A percentile compares a stretch with the other conserved stretches of the same genome.
Conservation (phyloP, 192 early-diverging fungal genomes). For the Rhizophagus prolifer region DNA sequence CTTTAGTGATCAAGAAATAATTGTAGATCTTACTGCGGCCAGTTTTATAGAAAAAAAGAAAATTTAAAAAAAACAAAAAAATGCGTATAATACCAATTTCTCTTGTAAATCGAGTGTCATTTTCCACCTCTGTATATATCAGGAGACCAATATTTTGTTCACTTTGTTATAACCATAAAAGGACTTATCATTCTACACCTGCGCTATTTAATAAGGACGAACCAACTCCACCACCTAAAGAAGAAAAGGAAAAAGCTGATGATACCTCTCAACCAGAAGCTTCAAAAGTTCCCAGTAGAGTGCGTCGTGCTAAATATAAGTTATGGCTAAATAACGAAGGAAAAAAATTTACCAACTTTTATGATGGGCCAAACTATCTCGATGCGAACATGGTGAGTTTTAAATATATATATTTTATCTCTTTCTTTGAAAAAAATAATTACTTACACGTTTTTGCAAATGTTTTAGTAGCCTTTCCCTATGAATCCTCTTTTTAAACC, state of each 20-base stretch:
- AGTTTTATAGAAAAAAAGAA: not conserved
- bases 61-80: not conserved
- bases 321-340: not conserved
- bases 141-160: not conserved
- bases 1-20: too few species aligned
- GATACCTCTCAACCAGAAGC: not conserved
- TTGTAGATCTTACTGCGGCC: too few species aligned
- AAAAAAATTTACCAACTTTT: not conserved
- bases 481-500: constrained; percentile 88
- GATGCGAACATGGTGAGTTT: not conserved
- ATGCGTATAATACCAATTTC: not conserved
- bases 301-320: not conserved
- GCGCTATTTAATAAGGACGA: not conserved
- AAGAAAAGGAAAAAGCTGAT: not conserved
- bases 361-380: not conserved
- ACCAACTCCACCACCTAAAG: not conserved
- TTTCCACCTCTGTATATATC: not conserved
- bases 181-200: not conserved
- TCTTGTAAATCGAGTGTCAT: not conserved
- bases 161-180: not conserved
- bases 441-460: not conserved
- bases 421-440: too few species aligned
- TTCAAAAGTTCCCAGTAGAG: not conserved
- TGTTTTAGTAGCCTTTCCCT: constrained; percentile 72
- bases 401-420: not conserved